Percentiles rank a stretch among this genome's conserved stretches.
phyloP scores from a whole-genome alignment of 805 yeast species.

The Myxozyma mucilagina region DNA sequence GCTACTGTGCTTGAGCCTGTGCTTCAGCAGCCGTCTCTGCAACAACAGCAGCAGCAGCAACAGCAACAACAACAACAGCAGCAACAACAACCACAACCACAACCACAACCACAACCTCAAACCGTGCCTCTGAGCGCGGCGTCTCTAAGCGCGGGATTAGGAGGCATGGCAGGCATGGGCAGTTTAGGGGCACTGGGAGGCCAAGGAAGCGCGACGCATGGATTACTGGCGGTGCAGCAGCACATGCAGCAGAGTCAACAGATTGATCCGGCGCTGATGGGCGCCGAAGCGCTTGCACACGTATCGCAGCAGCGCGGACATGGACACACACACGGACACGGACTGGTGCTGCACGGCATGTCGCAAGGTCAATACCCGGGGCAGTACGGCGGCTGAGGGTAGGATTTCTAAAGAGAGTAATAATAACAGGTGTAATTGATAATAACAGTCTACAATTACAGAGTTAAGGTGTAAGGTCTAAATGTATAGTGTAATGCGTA shows the following conservation, averaged over 20 bases:
- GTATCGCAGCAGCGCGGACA: conserved; percentile 14
- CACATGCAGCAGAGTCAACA: conserved; percentile 10
- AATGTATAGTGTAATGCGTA: too few species aligned
- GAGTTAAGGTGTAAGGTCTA: too few species aligned
- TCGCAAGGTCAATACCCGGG: conserved; percentile 1
- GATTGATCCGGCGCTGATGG: conserved; percentile 27
- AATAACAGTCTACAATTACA: too few species aligned
- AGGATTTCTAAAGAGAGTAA: background rate
- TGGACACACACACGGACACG: background rate
- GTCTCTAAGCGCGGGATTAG: too few species aligned
- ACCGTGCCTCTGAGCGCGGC: too few species aligned
- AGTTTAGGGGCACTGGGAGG: too few species aligned
- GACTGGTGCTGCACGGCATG: conserved; percentile 1
- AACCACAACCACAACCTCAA: background rate
- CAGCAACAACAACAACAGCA: background rate
- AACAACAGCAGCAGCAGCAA: background rate
- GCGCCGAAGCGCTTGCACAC: conserved; percentile 16
- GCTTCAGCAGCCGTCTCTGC: conserved; percentile 2
- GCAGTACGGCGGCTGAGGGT: conserved; percentile 2
- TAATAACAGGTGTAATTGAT: background rate
- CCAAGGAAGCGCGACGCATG: too few species aligned
- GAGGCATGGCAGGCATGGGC: too few species aligned
- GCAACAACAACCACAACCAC: conserved; percentile 7
- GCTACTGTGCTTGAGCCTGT: background rate
- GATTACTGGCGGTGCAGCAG: conserved; percentile 4